Base-by-base conservation (phyloP, 2,329 filamentous ascomycete genomes). In the Tetracladium maxilliforme region DNA sequence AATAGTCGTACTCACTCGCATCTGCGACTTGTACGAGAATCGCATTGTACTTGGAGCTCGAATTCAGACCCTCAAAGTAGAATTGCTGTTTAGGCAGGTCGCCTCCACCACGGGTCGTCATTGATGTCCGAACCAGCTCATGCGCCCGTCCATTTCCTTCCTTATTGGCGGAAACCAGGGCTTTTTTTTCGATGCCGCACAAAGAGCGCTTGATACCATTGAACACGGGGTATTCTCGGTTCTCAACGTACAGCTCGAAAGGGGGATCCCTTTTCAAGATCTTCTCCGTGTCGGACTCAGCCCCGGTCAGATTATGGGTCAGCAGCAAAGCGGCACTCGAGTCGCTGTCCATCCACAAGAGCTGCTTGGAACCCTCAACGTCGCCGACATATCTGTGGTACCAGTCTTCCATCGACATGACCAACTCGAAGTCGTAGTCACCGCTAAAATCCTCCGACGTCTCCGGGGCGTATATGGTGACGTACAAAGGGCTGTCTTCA, bases 281-380 rank as follows among this genome's bases (percentile, higher is more conserved):
- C 38, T 57, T 47, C 4, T 59, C 41, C 3, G 51, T 52, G 24
- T 55, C 53, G 1, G 56, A 39, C 4, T 53, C 39, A 6, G 54
- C 48, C 6, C 55, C 42, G 0, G 77, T 84, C 24, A 86, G 52
- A 38, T 86, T 77, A 26, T 71, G 63, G 1, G 84, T 92, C 22
- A 79, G 74, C 21, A 98, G 61, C 14, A 98, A 58, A 3, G 82
- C 79, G 3, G 82, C 75, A 16, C 63, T 65, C 21, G 70, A 74
- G 47, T 95, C 90, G 14, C 81, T 83, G 42, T 95, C 90, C 26
- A 94, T 70, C 51, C 86, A 78, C 38, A 72, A 67, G 6, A 94
- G 58, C n/a, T n/a, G n/a, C n/a, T n/a, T n/a, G n/a, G n/a, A n/a
- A n/a, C n/a, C n/a, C n/a, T n/a, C n/a, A 34, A n/a, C n/a, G n/a